A percentile compares a stretch with the other conserved stretches of the same genome.
These are phyloP conservation scores for Leccinum broughii DNA, from an alignment of 768 basidiomycete species.

Conservation along the genomic window DNA sequence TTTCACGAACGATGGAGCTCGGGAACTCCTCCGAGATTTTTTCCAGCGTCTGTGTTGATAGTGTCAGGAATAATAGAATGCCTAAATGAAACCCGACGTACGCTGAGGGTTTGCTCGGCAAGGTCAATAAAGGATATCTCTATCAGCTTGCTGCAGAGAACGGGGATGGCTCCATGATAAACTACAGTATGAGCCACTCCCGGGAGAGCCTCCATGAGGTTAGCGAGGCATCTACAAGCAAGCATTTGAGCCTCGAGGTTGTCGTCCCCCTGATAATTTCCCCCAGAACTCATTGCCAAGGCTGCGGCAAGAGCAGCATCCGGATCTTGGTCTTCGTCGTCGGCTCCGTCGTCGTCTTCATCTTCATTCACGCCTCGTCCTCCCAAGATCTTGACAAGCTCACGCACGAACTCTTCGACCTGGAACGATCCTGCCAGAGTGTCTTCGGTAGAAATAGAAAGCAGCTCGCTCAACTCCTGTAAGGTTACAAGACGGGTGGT, in stretches of 20 bases:
- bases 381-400: conserved; percentile 88
- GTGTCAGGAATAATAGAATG: conserved; percentile 12
- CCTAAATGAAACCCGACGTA: conserved; percentile 46
- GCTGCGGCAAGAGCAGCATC: conserved; percentile 89
- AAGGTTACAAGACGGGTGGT: conserved; percentile 86
- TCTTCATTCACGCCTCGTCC: conserved; percentile 70
- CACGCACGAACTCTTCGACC: conserved; percentile 87
- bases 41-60: conserved; percentile 76
- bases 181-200: conserved; percentile 97
- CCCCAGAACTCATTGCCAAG: conserved; percentile 76
- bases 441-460: conserved; percentile 97
- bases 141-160: conserved; percentile 94
- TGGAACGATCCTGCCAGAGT: conserved; percentile 96
- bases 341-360: conserved; percentile 72
- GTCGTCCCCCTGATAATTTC: conserved; percentile 73
- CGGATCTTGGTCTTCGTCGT: conserved; percentile 68
- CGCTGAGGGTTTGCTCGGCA: conserved; percentile 96
- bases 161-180: conserved; percentile 97
- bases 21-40: conserved; percentile 99
- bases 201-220: conserved; percentile 98
- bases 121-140: conserved; percentile 98
- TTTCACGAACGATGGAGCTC: conserved; percentile 92
- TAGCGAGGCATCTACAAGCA: conserved; percentile 95
- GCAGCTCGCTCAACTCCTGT: conserved; percentile 91
- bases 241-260: conserved; percentile 93